Evolutionary conservation across 305 asterid species (phyloP), one percentile per base, ranked within the genome.

Genomic region (Fraxinus velutina): DNA sequence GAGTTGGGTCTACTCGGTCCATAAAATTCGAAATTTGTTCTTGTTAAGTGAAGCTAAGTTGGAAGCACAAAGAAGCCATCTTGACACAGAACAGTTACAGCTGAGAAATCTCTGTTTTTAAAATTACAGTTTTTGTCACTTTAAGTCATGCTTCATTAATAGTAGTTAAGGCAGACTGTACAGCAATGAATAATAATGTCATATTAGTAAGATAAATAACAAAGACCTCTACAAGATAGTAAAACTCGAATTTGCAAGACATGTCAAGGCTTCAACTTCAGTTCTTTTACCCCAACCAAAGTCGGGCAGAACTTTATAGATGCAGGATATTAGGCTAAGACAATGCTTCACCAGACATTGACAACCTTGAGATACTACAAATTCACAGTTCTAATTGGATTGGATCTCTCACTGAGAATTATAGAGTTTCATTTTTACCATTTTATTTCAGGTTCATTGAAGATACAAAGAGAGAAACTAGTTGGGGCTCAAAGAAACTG

Each of bases 401-500:
- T 60, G 24, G 30, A 60, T 19, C 70, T 52, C 22, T 52, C 22
- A n/a, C 19, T 55, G 64, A 55, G 64, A 17, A 55, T 24, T 47
- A 17, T 1, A 19, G 24, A 17, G 9, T 21, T 32, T 13, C 17
- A 29, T 33, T 29, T 66, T 66, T 66, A 9, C 19, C 73, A 66
- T 29, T 9, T 55, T 15, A 15, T 30, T n/a, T 36, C 78, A 86
- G 93, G 86, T 84, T 75, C 22, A 81, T 89, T 71, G 84, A 88
- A 77, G 92, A 88, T 32, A 83, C 87, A 47, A 57, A 60, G 73
- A 86, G 92, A 79, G 90, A 88, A 42, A 89, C 85, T 4, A 86
- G 77, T 22, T 88, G 91, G 92, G 85, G 83, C n/a, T 88, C 89
- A 36, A 85, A 82, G 71, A 90, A 88, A 85, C 82, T 89, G 71